These are phyloP conservation scores for Cyclotella sp. DNA, from an alignment of 108 stramenopile species.

Conservation along the genomic window DNA sequence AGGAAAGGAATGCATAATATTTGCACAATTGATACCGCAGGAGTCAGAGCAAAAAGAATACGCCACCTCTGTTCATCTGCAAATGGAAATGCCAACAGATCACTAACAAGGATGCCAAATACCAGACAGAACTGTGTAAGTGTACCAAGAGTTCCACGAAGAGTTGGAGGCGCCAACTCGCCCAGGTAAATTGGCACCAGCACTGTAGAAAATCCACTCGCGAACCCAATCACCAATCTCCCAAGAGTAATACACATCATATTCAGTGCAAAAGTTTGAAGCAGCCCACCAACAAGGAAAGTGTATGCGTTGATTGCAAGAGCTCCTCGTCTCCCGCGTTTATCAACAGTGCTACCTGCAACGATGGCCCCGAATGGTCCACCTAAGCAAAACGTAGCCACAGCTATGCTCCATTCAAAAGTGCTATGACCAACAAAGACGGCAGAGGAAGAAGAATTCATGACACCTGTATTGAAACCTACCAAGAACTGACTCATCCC, in stretches of 20 bases:
- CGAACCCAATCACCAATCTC: constrained; percentile 77
- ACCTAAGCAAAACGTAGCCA: constrained; percentile 82
- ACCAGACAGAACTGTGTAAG: constrained; percentile 69
- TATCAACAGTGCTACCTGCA: constrained; percentile 46
- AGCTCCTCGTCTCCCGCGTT: constrained; percentile 56
- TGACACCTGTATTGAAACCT: constrained; percentile 82
- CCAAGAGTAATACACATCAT: constrained; percentile 56
- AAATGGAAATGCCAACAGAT: constrained; percentile 53
- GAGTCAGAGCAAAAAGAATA: constrained; percentile 74
- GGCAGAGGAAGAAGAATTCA: constrained; percentile 79
- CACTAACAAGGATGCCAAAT: constrained; percentile 60
- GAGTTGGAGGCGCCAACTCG: constrained; percentile 75
- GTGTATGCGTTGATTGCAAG: constrained; percentile 69
- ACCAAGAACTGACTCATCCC: constrained; percentile 77
- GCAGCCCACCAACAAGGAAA: constrained; percentile 57
- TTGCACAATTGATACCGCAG: constrained; percentile 61
- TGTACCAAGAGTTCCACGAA: constrained; percentile 84
- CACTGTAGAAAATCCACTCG: constrained; percentile 72
- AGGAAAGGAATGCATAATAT: constrained; percentile 41
- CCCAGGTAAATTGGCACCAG: constrained; percentile 82
- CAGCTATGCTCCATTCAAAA: constrained; percentile 72
- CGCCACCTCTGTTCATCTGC: constrained; percentile 54
- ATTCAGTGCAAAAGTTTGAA: constrained; percentile 52
- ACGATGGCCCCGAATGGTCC: constrained; percentile 79
- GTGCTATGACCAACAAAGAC: constrained; percentile 82